Evolutionary conservation across 805 yeast genomes (phyloP), one percentile per base, ranked within the genome.

Genomic region (Metschnikowia corniflorae): DNA sequence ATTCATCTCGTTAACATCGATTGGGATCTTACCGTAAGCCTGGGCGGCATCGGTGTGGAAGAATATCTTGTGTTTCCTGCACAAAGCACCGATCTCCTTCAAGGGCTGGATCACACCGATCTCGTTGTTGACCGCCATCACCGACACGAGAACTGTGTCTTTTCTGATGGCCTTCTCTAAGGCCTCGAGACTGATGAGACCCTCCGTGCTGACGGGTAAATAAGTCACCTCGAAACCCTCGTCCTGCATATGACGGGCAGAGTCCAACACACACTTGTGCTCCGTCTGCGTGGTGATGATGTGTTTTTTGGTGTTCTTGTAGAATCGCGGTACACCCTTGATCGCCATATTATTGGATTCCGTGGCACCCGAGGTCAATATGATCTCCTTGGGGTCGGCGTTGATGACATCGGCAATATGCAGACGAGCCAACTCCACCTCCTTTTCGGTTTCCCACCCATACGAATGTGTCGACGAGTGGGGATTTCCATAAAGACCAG

Each of bases 41-140:
- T 93, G 98, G 12, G 98, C 98, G 39, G 85, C 94, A 59, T 93
- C 98, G 8, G 97, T 82, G 67, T 93, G 98, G 82, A 93, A 93
- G 56, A 89, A 93, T 26, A 93, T 83, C 68, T 93, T 93, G 59
- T 86, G 71, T 50, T 79, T 75, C 47, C 89, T 76, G 66, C 98
- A 93, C 39, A 93, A 71, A 38, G 71, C 65, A 31, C 98, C 98
- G 53, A 93, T 93, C 61, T 88, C 96, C 54, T 86, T 93, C 40
- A 93, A 68, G 8, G 97, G 97, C 70, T 93, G 98, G 55, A 88
- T 78, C 28, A 93, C 97, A 39, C 98, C 98, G 53, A 93, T 93
- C 70, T 93, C 98, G 63, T 93, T 93, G 69, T 93, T 93, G 31
- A 93, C 98, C 19, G 95, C 91, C 98, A 93, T 93, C 27, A 91